Evolutionary conservation across 768 basidiomycete species (phyloP).

Genomic region (Xerocomellus chrysenteron): DNA sequence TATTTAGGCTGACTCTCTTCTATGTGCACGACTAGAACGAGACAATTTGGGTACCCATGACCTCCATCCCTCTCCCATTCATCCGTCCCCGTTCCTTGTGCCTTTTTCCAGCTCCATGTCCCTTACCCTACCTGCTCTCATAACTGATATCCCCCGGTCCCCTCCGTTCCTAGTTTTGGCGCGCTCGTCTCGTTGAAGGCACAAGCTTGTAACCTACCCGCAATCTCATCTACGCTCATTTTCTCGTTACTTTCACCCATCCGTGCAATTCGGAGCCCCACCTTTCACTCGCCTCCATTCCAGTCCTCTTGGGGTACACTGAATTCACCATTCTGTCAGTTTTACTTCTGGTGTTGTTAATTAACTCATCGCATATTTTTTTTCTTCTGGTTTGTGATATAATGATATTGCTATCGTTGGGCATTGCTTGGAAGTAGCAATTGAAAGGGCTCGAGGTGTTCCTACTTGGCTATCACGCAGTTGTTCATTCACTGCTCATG

Average conservation of each 20-base stretch:
- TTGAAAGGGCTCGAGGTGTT: background rate
- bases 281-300: conserved; percentile 12
- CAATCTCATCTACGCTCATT: conserved; percentile 34
- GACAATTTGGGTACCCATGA: conserved; percentile 29
- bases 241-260: conserved; percentile 23
- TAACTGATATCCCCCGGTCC: conserved; percentile 30
- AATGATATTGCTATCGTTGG: conserved; percentile 36
- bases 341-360: conserved; percentile 30
- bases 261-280: conserved; percentile 10
- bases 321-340: conserved; percentile 18
- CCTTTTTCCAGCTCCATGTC: conserved; percentile 21
- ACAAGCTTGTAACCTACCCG: conserved; percentile 33
- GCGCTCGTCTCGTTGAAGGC: conserved; percentile 29
- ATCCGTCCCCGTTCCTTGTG: conserved; percentile 18
- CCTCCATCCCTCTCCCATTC: conserved; percentile 15
- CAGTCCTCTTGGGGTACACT: conserved; percentile 15
- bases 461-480: background rate
- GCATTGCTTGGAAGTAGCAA: background rate
- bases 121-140: conserved; percentile 29
- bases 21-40: conserved; percentile 25
- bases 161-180: conserved; percentile 19
- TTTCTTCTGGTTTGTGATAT: conserved; percentile 40
- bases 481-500: background rate
- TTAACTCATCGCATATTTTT: conserved; percentile 34
- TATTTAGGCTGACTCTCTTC: conserved; percentile 25